Evolutionary conservation across 2,329 filamentous ascomycete species (phyloP).

Genomic region (Dactylellina cionopaga): DNA sequence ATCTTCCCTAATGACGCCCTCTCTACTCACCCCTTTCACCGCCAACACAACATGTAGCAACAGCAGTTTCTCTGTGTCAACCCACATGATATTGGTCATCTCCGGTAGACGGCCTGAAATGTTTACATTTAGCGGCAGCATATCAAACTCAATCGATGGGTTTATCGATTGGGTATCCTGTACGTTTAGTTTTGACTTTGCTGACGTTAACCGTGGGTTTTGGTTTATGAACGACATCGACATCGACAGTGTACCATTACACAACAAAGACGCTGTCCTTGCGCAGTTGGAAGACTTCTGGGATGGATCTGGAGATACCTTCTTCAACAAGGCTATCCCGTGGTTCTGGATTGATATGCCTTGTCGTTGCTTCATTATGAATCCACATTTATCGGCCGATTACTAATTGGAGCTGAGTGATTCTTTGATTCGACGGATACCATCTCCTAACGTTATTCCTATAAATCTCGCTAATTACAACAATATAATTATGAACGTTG

Average conservation of each 20-base stretch:
- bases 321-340: constrained; percentile 45
- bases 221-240: constrained; percentile 50
- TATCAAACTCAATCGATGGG: constrained; percentile 33
- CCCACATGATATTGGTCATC: constrained; percentile 43
- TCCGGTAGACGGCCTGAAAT: constrained; percentile 36
- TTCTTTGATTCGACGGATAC: constrained; percentile 22
- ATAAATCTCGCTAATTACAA: constrained; percentile 4
- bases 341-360: constrained; percentile 52
- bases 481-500: neutral
- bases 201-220: constrained; percentile 26
- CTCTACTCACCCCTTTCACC: constrained; percentile 43
- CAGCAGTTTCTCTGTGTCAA: constrained; percentile 18
- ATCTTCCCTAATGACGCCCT: constrained; percentile 43
- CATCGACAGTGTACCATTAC: constrained; percentile 13
- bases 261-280: constrained; percentile 27
- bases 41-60: constrained; percentile 41
- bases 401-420: constrained; percentile 2
- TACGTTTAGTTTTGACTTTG: constrained; percentile 33
- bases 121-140: constrained; percentile 39
- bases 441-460: constrained; percentile 5
- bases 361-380: constrained; percentile 31
- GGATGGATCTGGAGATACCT: constrained; percentile 41
- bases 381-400: constrained; percentile 10
- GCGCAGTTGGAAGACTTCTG: constrained; percentile 39
- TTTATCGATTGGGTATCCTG: constrained; percentile 34